Base-by-base conservation (phyloP, 768 basidiomycete genomes). In the Hypholoma sublateritium region DNA sequence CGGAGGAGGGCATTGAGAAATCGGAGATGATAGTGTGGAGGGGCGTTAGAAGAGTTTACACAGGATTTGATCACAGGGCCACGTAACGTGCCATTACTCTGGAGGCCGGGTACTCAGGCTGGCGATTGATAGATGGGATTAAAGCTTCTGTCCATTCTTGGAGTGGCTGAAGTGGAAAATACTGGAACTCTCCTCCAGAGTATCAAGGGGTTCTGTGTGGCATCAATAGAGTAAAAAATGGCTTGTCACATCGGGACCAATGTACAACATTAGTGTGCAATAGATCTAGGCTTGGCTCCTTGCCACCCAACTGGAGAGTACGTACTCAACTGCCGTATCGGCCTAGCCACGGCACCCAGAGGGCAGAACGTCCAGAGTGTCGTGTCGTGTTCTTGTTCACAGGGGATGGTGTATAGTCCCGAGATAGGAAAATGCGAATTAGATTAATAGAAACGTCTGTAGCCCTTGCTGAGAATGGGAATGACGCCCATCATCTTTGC, bases 401-500 rank as follows among this genome's bases (percentile, higher is more conserved):
- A 5, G 28, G 28, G 28, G 28, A 9, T 32, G 9, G 28, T 9
- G 28, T 32, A 9, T 1, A 32, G 28, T 32, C 28, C 28, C 28
- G 28, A 9, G 28, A 32, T 7, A 32, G 5, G 28, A 32, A 16
- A n/a, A n/a, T 28, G 16, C 25, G 22, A 16, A 28, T 28, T 48
- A 24, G 46, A n/a, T 28, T 39, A 56, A 34, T 24, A 21, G 32
- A 32, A 43, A 28, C 39, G 45, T 21, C 17, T 41, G 36, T 47
- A 48, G 37, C 36, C 39, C 63, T 62, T 74, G 66, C 78, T 79
- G 62, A 79, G 75, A 16, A 76, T 62, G 8, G 93, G 89, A 52
- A 96, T 83, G 55, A 93, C 68, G 39, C 95, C 95, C 91, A 96
- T 95, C 80, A 88, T 87, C 74, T 89, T 91, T 57, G 95, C 90